A percentile compares a stretch with the other conserved stretches of the same genome.
Evolutionary conservation across 139 green algal genomes (phyloP).

Genomic region (Pleodorina starrii): DNA sequence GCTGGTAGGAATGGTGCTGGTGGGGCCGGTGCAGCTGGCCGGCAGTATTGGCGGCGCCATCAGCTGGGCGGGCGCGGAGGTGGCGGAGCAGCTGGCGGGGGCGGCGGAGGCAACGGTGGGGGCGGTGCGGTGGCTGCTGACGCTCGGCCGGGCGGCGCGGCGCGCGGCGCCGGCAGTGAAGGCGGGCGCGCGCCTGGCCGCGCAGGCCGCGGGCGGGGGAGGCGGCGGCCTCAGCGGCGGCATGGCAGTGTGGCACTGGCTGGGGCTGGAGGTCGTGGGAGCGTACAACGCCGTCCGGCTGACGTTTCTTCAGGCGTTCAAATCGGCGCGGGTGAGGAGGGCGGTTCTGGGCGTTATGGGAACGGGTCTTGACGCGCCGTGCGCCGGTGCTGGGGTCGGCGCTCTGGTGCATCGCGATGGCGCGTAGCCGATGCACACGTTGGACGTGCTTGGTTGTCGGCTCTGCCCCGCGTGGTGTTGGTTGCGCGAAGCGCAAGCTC

Average conservation of each 20-base stretch:
- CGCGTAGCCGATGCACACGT: no score
- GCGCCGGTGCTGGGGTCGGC: no score
- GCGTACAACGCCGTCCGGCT: constrained; percentile 30
- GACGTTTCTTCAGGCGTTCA: constrained; percentile 24
- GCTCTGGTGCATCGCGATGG: no score
- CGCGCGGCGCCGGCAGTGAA: constrained; percentile 11
- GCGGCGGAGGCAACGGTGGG: neutral
- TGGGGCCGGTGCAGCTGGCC: constrained; percentile 24
- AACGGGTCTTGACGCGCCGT: no score
- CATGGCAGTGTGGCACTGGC: constrained; percentile 36
- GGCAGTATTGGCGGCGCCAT: neutral
- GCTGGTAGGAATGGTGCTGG: constrained; percentile 29
- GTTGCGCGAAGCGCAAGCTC: no score
- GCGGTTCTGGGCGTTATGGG: no score
- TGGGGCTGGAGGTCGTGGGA: constrained; percentile 33
- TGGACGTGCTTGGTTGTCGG: no score
- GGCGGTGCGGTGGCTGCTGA: constrained; percentile 14
- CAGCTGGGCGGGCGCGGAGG: neutral
- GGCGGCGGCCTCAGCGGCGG: neutral
- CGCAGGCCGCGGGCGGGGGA: neutral
- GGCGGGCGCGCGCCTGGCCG: neutral
- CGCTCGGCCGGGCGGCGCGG: constrained; percentile 10
- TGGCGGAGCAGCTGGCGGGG: constrained; percentile 11
- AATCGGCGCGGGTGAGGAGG: constrained; percentile 28
- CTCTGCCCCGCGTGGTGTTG: no score